Evolutionary conservation across 106 monocot genomes (phyloP), one percentile per base, ranked within the genome.

Genomic region (Platanthera zijinensis): DNA sequence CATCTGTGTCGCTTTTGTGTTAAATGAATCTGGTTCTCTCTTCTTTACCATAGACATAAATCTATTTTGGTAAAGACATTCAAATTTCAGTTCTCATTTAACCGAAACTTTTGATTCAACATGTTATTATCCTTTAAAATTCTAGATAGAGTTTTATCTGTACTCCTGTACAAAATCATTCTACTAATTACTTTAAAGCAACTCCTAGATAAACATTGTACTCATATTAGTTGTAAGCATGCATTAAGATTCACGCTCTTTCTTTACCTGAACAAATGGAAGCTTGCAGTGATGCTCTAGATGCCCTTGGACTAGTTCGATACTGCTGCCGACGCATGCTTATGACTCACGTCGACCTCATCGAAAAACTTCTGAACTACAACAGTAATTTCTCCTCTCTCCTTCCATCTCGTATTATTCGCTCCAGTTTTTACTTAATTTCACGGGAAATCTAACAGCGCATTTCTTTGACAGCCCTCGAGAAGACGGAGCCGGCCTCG

Each of bases 301-400:
- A 96, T 87, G 96, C 93, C 6, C 71, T 96, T 69, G 93, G 92
- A 47, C 82, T 96, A 71, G 90, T 93, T 57, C 89, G 90, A 15
- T 96, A 96, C 66, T 93, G 96, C 78, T 96, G 90, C 78, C 76
- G 93, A 80, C 83, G 96, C 50, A 96, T 96, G 93, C 93, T 96
- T 28, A 96, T 91, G 96, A 96, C 90, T 48, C 96, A 96, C 76
- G 93, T 96, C 56, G 96, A 96, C 78, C 93, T 96, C 57, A 96
- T 96, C 18, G 93, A 96, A 86, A 96, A 96, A 87, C 85, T 93
- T 30, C 96, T 96, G 12, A 96, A 91, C 54, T 96, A 96, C 76
- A 93, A 96, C 74, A 84, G 91, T 95, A 91, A 63, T 48, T 11
- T 13, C 28, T 52, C 14, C 8, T 52, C 11, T 22, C 9, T 79